Evolutionary conservation across 2,329 filamentous ascomycete species (phyloP), one percentile per base, ranked within the genome.

Genomic region (Apiospora marii): DNA sequence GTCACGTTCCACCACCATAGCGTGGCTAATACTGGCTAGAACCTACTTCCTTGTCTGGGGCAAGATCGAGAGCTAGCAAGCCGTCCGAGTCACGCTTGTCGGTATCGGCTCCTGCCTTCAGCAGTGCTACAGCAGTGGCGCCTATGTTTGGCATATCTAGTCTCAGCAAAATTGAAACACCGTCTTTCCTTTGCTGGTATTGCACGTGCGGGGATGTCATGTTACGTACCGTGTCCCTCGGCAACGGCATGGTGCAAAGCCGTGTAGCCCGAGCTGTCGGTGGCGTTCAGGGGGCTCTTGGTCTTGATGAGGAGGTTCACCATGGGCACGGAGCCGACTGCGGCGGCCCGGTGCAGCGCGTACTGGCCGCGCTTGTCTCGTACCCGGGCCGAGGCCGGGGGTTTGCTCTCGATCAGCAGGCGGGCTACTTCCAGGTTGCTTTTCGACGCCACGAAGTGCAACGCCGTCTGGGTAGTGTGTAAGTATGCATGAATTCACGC

Each of bases 371-470:
- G 90, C 79, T 90, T 93, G 81, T 99, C 96, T 75, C 94, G 94
- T 2, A 95, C 88, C 37, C 96, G 87, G 1, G 95, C 90, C 5
- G 92, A 94, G 16, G 94, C 96, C 0, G 88, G 84, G 0, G 88
- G 87, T 72, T 93, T 92, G 77, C 91, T 87, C 24, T 89, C 87
- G 51, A 99, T 84, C n/a, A 99, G 89, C 72, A 90, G 91, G 68
- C 92, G 92, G 37, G 94, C 94, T 8, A 93, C 87, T 75, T 97
- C 94, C 64, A 98, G 85, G 80, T 97, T 95, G 78, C 90, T 91
- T 83, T 99, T 99, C 44, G 95, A 98, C 19, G 94, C 92, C 68
- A 95, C 91, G 80, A 98, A 98, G 83, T 98, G 96, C 27, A 99
- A 89, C 13, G 93, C 94, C 30, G 95, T 98, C 90, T 97, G 76